These are phyloP conservation scores for Leishmania major DNA, from an alignment of 208 protist genomes.

Conservation along the genomic window DNA sequence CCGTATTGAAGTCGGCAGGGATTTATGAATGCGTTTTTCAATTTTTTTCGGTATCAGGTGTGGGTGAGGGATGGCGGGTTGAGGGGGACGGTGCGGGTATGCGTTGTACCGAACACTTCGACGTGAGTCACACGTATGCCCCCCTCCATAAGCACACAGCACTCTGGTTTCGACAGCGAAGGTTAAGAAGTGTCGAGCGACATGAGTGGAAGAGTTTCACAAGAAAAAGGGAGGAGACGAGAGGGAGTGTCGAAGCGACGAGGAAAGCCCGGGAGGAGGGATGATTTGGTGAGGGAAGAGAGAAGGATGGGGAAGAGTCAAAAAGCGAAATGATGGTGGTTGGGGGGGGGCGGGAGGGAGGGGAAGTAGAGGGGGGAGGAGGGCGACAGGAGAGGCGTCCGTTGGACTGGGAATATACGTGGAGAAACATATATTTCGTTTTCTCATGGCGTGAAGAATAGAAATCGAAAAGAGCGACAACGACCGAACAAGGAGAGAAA, in stretches of 20 bases:
- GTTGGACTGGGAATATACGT: not conserved
- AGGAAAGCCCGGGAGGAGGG: not conserved
- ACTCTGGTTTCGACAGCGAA: not conserved
- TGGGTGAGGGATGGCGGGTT: not conserved
- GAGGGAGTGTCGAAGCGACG: not conserved
- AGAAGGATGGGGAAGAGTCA: not conserved
- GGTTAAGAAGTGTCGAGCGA: not conserved
- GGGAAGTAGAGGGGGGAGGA: not conserved
- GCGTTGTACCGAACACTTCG: not conserved
- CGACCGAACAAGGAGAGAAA: too few species aligned
- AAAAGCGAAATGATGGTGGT: not conserved
- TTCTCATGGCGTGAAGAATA: too few species aligned
- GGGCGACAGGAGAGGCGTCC: not conserved
- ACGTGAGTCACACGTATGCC: not conserved
- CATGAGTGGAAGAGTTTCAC: not conserved
- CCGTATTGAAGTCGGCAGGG: not conserved
- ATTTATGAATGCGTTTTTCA: not conserved
- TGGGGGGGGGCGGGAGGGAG: too few species aligned
- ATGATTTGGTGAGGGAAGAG: not conserved
- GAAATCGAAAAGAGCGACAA: too few species aligned
- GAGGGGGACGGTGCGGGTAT: not conserved
- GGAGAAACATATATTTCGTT: not conserved
- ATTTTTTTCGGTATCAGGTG: not conserved
- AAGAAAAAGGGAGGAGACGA: not conserved
- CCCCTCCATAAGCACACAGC: not conserved